Conservation (phyloP, 768 basidiomycete species). For the Amanita exitialis region DNA sequence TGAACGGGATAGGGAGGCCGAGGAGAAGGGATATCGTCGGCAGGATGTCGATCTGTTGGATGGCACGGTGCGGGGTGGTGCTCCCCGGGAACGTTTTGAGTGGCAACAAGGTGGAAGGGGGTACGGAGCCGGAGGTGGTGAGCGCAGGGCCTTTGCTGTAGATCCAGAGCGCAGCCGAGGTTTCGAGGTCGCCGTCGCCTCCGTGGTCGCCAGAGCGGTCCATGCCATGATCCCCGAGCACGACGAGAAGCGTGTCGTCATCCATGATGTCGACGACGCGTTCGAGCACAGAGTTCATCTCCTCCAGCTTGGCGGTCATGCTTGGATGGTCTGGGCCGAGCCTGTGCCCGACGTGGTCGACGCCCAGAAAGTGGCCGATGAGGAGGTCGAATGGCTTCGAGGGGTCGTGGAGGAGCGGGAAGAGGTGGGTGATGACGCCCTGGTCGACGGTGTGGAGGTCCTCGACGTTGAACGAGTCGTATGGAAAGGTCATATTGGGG, state of each 20-base stretch:
- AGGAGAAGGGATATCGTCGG: constrained; percentile 84
- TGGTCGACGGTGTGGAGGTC: constrained; percentile 93
- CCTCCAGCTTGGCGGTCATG: constrained; percentile 77
- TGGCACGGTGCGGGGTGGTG: constrained; percentile 40
- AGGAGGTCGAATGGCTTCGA: constrained; percentile 71
- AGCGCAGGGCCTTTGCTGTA: constrained; percentile 71
- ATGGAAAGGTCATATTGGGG: constrained; percentile 69
- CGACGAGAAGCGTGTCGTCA: constrained; percentile 82
- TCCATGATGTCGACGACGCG: constrained; percentile 68
- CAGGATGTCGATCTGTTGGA: constrained; percentile 92
- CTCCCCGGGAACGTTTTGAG: constrained; percentile 54
- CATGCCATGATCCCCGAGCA: constrained; percentile 98
- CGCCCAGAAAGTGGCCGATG: constrained; percentile 89
- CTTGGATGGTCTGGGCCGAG: constrained; percentile 82
- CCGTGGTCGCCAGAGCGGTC: constrained; percentile 92
- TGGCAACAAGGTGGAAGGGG: constrained; percentile 44
- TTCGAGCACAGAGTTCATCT: constrained; percentile 77
- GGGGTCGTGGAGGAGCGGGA: constrained; percentile 57
- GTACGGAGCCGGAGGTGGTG: constrained; percentile 18
- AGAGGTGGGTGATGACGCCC: constrained; percentile 77
- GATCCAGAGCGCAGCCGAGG: constrained; percentile 81
- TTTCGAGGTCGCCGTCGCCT: constrained; percentile 80
- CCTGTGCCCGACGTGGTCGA: constrained; percentile 94
- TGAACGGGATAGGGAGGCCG: constrained; percentile 91
- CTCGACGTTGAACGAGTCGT: constrained; percentile 97